phyloP scores from a whole-genome alignment of 352 stramenopile species.

The Phytophthora europaea region DNA sequence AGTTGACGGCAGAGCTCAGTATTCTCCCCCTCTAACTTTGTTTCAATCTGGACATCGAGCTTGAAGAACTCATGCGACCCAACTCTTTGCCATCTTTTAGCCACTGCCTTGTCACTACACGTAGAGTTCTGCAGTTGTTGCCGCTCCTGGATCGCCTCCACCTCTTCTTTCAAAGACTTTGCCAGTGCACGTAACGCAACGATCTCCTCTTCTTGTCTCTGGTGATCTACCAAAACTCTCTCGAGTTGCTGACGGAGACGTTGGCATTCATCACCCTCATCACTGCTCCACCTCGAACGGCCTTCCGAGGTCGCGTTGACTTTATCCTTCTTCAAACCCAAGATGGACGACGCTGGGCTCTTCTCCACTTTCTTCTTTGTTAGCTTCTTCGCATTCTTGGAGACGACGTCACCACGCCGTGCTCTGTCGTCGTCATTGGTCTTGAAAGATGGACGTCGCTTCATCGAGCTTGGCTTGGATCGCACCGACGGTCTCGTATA shows the following conservation, averaged over 20 bases:
- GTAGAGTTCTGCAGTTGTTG: constrained; percentile 13
- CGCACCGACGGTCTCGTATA: constrained; percentile 23
- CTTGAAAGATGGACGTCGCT: constrained; percentile 26
- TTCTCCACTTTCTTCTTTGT: constrained; percentile 14
- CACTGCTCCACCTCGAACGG: constrained; percentile 8
- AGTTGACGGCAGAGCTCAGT: constrained; percentile 35
- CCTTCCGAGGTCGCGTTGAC: background rate
- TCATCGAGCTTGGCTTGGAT: constrained; percentile 20
- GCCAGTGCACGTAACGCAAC: constrained; percentile 64
- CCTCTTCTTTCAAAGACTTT: constrained; percentile 63
- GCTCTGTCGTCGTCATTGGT: background rate
- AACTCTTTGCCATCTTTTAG: background rate
- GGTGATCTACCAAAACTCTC: constrained; percentile 52
- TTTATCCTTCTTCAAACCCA: constrained; percentile 13
- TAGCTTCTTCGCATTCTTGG: constrained; percentile 17
- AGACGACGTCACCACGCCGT: background rate
- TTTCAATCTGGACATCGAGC: constrained; percentile 56
- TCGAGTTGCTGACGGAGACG: constrained; percentile 62
- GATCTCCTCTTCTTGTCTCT: constrained; percentile 70
- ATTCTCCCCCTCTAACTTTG: constrained; percentile 57
- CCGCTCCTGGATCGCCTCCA: constrained; percentile 50
- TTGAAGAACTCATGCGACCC: constrained; percentile 58
- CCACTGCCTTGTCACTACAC: background rate
- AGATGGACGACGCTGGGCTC: constrained; percentile 14
- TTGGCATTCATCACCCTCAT: constrained; percentile 39